Evolutionary conservation across 345 rosid species (phyloP).

Genomic region (Punica granatum): DNA sequence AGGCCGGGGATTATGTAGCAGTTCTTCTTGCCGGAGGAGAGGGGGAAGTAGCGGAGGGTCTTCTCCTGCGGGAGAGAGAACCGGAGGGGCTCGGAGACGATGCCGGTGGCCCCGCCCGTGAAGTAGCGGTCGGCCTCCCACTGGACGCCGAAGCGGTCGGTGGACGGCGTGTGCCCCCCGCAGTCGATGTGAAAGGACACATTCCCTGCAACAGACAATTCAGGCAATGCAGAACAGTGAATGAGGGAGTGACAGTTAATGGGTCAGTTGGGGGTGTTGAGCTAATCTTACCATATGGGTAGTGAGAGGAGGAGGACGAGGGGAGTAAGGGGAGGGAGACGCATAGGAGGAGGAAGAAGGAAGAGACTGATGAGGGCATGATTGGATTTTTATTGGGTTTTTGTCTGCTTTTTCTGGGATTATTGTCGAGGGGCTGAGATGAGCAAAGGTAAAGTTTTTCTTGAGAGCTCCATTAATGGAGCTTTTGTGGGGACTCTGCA

Average conservation of each 20-base stretch:
- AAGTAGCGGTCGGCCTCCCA: constrained; percentile 77
- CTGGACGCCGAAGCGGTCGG: constrained; percentile 48
- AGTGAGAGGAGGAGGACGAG: background rate
- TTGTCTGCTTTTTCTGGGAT: background rate
- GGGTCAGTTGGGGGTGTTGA: constrained; percentile 6
- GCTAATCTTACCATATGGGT: constrained; percentile 16
- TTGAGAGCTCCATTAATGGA: background rate
- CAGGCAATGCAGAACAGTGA: background rate
- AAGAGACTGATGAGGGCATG: constrained; percentile 9
- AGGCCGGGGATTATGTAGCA: constrained; percentile 72
- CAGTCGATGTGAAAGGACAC: constrained; percentile 70
- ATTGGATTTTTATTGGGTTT: background rate
- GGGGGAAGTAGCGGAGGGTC: constrained; percentile 86
- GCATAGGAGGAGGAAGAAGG: constrained; percentile 9
- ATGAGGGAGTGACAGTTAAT: background rate
- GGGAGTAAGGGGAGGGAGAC: background rate
- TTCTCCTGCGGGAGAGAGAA: constrained; percentile 75
- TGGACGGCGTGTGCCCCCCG: constrained; percentile 62
- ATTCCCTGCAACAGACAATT: constrained; percentile 11
- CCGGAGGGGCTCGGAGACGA: constrained; percentile 89
- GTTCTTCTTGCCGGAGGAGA: constrained; percentile 87
- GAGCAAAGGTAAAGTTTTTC: background rate
- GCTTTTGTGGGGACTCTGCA: background rate
- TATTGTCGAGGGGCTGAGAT: background rate
- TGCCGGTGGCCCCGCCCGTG: constrained; percentile 63